Evolutionary conservation across 805 yeast species (phyloP).

Genomic region (Alloascoidea africana): DNA sequence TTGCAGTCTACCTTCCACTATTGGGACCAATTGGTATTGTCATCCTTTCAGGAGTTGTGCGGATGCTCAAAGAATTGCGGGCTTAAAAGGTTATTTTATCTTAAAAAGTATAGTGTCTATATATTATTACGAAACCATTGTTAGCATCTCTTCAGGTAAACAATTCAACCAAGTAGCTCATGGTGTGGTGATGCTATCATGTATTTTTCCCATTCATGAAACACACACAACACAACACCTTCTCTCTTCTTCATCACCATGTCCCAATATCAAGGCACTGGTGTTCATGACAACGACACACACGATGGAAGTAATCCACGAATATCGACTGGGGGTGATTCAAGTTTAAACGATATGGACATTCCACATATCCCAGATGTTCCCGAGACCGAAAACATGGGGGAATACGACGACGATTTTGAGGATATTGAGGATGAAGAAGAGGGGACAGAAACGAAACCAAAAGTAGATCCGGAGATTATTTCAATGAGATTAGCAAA

Average conservation of each 20-base stretch:
- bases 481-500: slow-evolving; percentile 3
- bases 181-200: no score
- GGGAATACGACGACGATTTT: slow-evolving; percentile 4
- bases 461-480: slow-evolving; percentile 5
- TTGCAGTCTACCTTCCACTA: slow-evolving; percentile 86
- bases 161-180: no score
- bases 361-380: slow-evolving; percentile 11
- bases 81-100: not conserved
- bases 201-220: no score
- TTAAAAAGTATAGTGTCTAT: no score
- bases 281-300: no score
- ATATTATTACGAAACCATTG: no score
- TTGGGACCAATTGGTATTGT: slow-evolving; percentile 77
- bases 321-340: no score
- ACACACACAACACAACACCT: no score
- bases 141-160: no score
- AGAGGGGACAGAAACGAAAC: slow-evolving; percentile 6
- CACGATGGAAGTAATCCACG: no score
- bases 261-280: no score
- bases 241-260: no score
- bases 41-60: slow-evolving; percentile 16
- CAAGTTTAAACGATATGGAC: not conserved
- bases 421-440: slow-evolving; percentile 6
- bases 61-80: slow-evolving; percentile 13
- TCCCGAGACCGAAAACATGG: slow-evolving; percentile 9